Base-by-base conservation (phyloP, 2,329 filamentous ascomycete genomes). In the Penicillium sp. region DNA sequence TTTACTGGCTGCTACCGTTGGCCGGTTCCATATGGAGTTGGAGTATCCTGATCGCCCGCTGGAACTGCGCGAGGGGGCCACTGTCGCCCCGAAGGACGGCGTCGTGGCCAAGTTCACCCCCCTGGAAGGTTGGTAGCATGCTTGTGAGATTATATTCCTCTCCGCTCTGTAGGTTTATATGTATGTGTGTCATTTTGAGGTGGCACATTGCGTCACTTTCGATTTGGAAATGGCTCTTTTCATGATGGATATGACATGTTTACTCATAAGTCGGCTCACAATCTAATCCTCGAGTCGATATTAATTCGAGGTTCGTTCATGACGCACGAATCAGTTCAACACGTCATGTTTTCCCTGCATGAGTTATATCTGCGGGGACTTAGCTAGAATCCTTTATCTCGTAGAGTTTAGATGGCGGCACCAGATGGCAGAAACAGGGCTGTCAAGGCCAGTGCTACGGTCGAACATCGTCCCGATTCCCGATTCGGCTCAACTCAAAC, bases 1-100 rank as follows among this genome's bases (percentile, higher is more conserved):
- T 70, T 77, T 97, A 62, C 72, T 97, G 49, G 92, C 92, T 22
- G 83, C 85, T 9, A 87, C 90, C 82, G 83, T 94, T 4, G 92
- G 92, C 1, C 82, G 85, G 39, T 96, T 96, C 65, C 77, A 84
- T 68, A 83, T 87, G 60, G 83, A 88, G 71, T 77, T 87, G 71
- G 87, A 90, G 68, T 85, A 91, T 76, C 80, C 79, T 31, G 77
- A 81, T 54, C 77, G 76, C 47, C 86, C 89, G 65, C 72, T 94
- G 49, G 75, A 84, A 49, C 86, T 96, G 61, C 87, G 87, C 73
- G 83, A 86, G 0, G 86, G 86, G 2, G 82, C 95, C 50, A 96
- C 92, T 19, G 82, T 86, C 6, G 85, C 86, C 70, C 92, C 92
- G 0, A 84, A 83, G 57, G 87, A 87, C 57, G 92, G 92, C 0